Conservation (phyloP, 768 basidiomycete species). For the Mycena vulgaris region DNA sequence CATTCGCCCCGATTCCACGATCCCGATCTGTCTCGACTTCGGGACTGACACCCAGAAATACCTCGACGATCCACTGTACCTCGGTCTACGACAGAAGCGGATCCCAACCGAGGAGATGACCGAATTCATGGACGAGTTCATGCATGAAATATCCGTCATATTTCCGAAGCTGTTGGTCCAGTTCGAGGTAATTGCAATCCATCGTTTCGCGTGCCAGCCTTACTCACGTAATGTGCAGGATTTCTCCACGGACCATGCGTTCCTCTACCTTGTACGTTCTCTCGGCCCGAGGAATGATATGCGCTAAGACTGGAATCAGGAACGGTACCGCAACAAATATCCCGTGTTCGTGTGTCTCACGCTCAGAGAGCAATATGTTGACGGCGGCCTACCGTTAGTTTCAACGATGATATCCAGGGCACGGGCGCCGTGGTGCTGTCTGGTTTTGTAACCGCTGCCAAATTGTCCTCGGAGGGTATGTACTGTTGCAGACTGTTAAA, state of each 20-base stretch:
- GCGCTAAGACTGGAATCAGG: too few species aligned
- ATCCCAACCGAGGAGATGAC: conserved; percentile 75
- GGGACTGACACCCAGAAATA: conserved; percentile 89
- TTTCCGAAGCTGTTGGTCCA: conserved; percentile 91
- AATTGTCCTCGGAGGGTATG: conserved; percentile 69
- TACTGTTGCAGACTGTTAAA: too few species aligned
- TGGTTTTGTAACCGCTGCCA: conserved; percentile 91
- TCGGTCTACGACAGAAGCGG: conserved; percentile 85
- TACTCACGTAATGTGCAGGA: conserved; percentile 70
- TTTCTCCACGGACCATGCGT: conserved; percentile 94
- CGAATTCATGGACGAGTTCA: conserved; percentile 95
- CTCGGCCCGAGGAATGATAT: neutral
- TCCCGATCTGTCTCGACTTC: conserved; percentile 90
- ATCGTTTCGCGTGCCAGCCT: conserved; percentile 1
- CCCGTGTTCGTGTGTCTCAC: conserved; percentile 54
- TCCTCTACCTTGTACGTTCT: conserved; percentile 77
- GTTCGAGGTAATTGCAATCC: conserved; percentile 71
- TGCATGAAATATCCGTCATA: conserved; percentile 80
- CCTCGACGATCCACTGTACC: conserved; percentile 90
- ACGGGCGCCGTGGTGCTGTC: conserved; percentile 94
- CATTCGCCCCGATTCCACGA: conserved; percentile 81
- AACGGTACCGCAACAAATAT: conserved; percentile 73
- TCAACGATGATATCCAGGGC: conserved; percentile 94
- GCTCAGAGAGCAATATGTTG: neutral
- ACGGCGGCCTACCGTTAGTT: conserved; percentile 44